Evolutionary conservation across 83 land plant species (phyloP).

Genomic region (Thuja plicata): DNA sequence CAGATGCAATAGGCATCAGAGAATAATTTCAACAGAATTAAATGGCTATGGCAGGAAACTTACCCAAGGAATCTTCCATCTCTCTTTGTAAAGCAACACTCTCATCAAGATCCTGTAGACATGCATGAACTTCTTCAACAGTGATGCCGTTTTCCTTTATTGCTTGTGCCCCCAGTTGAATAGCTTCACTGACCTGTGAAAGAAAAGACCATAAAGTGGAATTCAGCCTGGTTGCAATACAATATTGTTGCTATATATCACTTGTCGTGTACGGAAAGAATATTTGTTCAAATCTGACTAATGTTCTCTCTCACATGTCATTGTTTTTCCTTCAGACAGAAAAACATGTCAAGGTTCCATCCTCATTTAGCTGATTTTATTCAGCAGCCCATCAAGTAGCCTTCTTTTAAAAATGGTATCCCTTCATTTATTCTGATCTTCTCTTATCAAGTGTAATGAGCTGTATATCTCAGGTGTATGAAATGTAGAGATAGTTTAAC

Average conservation of each 20-base stretch:
- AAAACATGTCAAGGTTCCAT: neutral
- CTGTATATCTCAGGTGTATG: neutral
- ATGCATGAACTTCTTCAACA: slow-evolving; percentile 49
- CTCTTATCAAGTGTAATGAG: neutral
- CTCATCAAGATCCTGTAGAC: slow-evolving; percentile 64
- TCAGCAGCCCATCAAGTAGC: neutral
- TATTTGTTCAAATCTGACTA: neutral
- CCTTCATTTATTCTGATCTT: neutral
- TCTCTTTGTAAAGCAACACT: slow-evolving; percentile 45
- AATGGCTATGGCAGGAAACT: slow-evolving; percentile 9
- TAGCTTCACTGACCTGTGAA: slow-evolving; percentile 74
- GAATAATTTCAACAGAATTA: neutral
- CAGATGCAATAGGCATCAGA: neutral
- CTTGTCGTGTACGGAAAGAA: neutral
- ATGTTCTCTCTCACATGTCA: neutral
- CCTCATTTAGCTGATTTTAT: neutral
- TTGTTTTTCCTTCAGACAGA: neutral
- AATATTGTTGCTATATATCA: neutral
- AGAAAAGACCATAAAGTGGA: neutral
- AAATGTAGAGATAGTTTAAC: neutral
- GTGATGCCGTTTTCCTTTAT: slow-evolving; percentile 56
- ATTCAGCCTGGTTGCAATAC: neutral
- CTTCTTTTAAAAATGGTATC: neutral
- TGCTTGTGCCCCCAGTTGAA: slow-evolving; percentile 62
- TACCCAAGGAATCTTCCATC: slow-evolving; percentile 56